phyloP scores from a whole-genome alignment of 441 rosid genomes.

The Aquilaria agallochum region DNA sequence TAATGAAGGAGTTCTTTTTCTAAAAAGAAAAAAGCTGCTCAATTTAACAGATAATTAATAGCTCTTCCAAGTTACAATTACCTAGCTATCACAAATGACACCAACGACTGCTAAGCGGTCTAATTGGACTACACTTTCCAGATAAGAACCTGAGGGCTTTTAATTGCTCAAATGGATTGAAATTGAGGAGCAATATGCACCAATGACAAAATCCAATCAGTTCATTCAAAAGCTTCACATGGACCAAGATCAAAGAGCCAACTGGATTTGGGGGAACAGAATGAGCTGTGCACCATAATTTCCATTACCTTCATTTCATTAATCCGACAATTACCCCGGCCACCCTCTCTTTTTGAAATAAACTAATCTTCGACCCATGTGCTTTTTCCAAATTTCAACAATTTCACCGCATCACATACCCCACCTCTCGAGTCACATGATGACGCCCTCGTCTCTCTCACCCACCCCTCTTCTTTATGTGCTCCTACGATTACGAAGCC shows the following conservation, averaged over 20 bases:
- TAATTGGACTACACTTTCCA: too few relatives aligned
- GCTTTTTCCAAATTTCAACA: slow-evolving; percentile 4
- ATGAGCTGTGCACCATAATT: slow-evolving; percentile 19
- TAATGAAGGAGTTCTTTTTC: too few relatives aligned
- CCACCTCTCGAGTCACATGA: slow-evolving; percentile 15
- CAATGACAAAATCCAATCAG: too few relatives aligned
- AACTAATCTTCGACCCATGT: slow-evolving; percentile 9
- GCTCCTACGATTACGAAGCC: slow-evolving; percentile 1
- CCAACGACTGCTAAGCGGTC: too few relatives aligned
- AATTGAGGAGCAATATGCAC: too few relatives aligned
- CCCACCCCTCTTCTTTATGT: not conserved
- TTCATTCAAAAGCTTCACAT: not conserved
- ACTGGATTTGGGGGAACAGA: not conserved
- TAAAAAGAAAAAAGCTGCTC: too few relatives aligned
- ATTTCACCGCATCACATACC: not conserved
- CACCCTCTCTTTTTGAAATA: not conserved
- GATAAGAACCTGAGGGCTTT: not conserved
- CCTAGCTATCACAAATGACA: too few relatives aligned
- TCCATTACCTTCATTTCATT: slow-evolving; percentile 3
- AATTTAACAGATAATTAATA: too few relatives aligned
- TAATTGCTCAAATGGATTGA: not conserved
- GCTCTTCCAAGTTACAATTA: too few relatives aligned
- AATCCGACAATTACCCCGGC: not conserved
- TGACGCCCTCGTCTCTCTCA: not conserved
- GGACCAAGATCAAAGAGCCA: not conserved